Evolutionary conservation across 208 protist genomes (phyloP).

Genomic region (Crithidia sp.): DNA sequence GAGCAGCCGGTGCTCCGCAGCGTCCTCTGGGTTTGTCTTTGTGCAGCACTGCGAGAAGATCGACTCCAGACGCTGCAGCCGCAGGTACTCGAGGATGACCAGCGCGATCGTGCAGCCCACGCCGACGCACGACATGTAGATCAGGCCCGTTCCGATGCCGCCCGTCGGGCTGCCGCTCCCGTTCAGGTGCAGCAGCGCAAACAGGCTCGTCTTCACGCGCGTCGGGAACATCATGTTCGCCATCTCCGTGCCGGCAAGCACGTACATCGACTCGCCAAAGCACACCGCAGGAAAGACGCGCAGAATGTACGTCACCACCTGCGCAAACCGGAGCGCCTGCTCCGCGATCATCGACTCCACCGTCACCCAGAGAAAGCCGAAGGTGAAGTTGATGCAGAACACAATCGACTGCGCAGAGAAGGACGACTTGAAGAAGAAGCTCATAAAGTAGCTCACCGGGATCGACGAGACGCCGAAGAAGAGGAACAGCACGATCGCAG

Average conservation of each 20-base stretch:
- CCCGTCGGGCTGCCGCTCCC: constrained; percentile 31
- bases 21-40: constrained; percentile 24
- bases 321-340: constrained; percentile 48
- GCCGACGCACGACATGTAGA: constrained; percentile 78
- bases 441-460: constrained; percentile 73
- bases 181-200: constrained; percentile 39
- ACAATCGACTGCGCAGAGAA: constrained; percentile 78
- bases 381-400: constrained; percentile 83
- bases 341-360: constrained; percentile 67
- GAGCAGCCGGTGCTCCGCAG: constrained; percentile 23
- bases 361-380: constrained; percentile 84
- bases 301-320: constrained; percentile 54
- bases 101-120: constrained; percentile 56
- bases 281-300: constrained; percentile 73
- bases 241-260: constrained; percentile 57
- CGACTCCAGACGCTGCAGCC: constrained; percentile 37
- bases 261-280: constrained; percentile 81
- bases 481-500: constrained; percentile 70
- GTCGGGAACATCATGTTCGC: constrained; percentile 53
- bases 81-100: constrained; percentile 63
- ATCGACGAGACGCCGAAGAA: constrained; percentile 76
- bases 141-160: constrained; percentile 70
- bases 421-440: constrained; percentile 82
- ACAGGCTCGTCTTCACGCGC: constrained; percentile 43
- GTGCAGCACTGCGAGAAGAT: constrained; percentile 24